phyloP scores from a whole-genome alignment of 2,329 filamentous ascomycete genomes.

The Calonectria crousiana region DNA sequence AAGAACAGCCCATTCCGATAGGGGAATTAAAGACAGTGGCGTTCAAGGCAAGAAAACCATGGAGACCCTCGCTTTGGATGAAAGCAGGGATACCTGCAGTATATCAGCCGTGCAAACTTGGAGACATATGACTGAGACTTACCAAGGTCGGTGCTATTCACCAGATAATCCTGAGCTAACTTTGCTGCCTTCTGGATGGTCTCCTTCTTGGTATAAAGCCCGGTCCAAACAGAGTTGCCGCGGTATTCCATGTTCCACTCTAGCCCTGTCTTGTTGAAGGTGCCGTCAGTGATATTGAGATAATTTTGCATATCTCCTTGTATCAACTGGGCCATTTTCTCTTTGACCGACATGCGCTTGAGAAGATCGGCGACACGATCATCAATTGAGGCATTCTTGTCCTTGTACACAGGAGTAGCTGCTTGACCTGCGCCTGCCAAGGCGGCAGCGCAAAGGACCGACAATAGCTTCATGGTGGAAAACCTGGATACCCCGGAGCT shows the following conservation, averaged over 20 bases:
- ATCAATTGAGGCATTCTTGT: conserved; percentile 71
- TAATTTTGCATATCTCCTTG: conserved; percentile 80
- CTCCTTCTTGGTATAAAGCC: conserved; percentile 73
- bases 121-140: conserved; percentile 43
- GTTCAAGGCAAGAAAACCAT: conserved; percentile 78
- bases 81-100: conserved; percentile 74
- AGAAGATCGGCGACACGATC: conserved; percentile 76
- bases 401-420: conserved; percentile 67
- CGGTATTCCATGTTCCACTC: conserved; percentile 74
- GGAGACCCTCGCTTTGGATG: conserved; percentile 80
- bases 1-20: conserved; percentile 78
- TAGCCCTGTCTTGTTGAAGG: conserved; percentile 76
- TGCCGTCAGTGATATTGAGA: conserved; percentile 75
- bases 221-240: conserved; percentile 79
- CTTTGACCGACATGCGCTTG: conserved; percentile 78
- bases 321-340: conserved; percentile 78
- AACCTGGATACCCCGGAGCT: conserved; percentile 19
- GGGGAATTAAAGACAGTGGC: conserved; percentile 85
- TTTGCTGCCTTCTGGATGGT: conserved; percentile 73
- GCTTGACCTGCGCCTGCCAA: conserved; percentile 43
- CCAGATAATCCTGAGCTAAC: conserved; percentile 75
- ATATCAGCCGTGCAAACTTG: not conserved
- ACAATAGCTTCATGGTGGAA: conserved; percentile 46
- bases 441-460: conserved; percentile 37
- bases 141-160: conserved; percentile 59